Evolutionary conservation across 1,139 yeast genomes (phyloP).

Genomic region (Hemisphaericaspora xylanilytica): DNA sequence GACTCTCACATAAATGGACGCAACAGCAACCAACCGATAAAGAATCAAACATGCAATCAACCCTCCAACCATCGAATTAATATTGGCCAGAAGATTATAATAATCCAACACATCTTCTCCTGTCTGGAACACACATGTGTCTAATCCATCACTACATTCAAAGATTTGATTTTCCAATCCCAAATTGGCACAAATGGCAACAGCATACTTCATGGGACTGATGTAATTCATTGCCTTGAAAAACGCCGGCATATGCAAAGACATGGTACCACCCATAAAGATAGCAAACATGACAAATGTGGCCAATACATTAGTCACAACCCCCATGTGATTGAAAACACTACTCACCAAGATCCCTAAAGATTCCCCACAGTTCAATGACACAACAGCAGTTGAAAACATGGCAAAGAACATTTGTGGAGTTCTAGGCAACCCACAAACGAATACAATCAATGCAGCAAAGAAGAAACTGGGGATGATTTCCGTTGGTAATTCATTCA

Average conservation of each 20-base stretch:
- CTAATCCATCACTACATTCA: slow-evolving; percentile 22
- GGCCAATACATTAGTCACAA: slow-evolving; percentile 72
- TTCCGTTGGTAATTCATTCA: slow-evolving; percentile 76
- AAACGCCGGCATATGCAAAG: slow-evolving; percentile 68
- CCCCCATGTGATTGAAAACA: slow-evolving; percentile 71
- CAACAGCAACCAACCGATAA: slow-evolving; percentile 33
- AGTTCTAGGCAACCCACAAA: slow-evolving; percentile 70
- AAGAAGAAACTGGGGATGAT: slow-evolving; percentile 58
- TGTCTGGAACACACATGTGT: slow-evolving; percentile 29
- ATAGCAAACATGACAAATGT: slow-evolving; percentile 65
- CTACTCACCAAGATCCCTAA: slow-evolving; percentile 77
- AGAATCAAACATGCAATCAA: slow-evolving; percentile 34
- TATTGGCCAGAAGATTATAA: slow-evolving; percentile 29
- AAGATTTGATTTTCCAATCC: slow-evolving; percentile 35
- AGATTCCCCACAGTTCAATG: slow-evolving; percentile 78
- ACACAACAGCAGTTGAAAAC: slow-evolving; percentile 52
- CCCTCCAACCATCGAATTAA: slow-evolving; percentile 37
- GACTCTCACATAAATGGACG: slow-evolving; percentile 28
- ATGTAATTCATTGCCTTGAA: slow-evolving; percentile 68
- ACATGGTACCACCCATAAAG: slow-evolving; percentile 86
- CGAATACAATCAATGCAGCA: slow-evolving; percentile 62
- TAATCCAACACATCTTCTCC: slow-evolving; percentile 37
- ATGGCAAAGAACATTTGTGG: slow-evolving; percentile 66
- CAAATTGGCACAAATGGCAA: slow-evolving; percentile 47
- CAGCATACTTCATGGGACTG: slow-evolving; percentile 72